Conservation (phyloP, 495 filamentous ascomycete species). For the Usnea hakonensis region DNA sequence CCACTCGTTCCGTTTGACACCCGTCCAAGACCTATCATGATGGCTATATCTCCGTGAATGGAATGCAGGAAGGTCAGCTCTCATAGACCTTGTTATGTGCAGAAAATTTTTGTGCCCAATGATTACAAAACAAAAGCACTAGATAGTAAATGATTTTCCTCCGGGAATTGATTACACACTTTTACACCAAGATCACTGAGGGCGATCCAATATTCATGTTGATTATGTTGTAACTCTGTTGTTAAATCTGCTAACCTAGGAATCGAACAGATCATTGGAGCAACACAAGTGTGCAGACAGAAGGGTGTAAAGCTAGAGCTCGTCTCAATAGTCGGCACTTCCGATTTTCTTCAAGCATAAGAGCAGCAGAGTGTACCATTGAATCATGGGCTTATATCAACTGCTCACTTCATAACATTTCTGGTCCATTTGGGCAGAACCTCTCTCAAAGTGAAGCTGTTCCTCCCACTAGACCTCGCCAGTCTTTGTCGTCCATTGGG, state of each 20-base stretch:
- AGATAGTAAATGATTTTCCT: slow-evolving; percentile 76
- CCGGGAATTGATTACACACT: slow-evolving; percentile 54
- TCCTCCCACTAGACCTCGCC: slow-evolving; percentile 45
- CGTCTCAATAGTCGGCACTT: not conserved
- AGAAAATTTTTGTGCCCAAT: slow-evolving; percentile 38
- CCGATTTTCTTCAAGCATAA: not conserved
- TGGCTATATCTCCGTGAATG: not conserved
- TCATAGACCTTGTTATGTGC: not conserved
- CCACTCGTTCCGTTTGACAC: not conserved
- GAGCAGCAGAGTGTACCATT: not conserved
- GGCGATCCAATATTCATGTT: slow-evolving; percentile 15
- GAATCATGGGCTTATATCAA: not conserved
- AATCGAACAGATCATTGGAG: not conserved
- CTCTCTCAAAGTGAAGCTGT: not conserved
- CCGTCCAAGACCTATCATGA: not conserved
- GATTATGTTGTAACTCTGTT: not conserved
- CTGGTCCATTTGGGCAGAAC: too few relatives aligned
- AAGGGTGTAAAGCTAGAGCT: not conserved
- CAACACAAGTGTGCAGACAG: not conserved
- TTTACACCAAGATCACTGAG: slow-evolving; percentile 86
- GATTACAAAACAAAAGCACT: slow-evolving; percentile 72
- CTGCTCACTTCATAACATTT: not conserved
- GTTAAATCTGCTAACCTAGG: not conserved
- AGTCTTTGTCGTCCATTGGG: slow-evolving; percentile 50
- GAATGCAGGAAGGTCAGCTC: slow-evolving; percentile 3